Percentiles rank a stretch among this genome's conserved stretches.
These are phyloP conservation scores for Pyrus hybrid DNA, from an alignment of 331 rosid genomes.

Conservation along the genomic window DNA sequence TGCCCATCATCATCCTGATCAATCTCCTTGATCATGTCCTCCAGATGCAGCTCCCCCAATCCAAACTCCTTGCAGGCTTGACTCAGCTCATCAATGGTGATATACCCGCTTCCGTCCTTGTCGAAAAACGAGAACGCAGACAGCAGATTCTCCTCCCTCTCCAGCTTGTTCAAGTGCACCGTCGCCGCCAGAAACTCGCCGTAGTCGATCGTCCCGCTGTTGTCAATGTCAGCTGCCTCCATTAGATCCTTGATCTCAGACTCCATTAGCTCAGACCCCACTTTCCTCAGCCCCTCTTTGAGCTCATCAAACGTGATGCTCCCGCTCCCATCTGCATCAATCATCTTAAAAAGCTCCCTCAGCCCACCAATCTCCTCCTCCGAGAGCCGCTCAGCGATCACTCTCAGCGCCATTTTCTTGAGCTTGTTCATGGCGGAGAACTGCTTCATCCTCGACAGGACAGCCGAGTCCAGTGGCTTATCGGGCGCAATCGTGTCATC, in stretches of 20 bases:
- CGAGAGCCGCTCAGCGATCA: constrained; percentile 40
- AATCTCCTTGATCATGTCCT: constrained; percentile 40
- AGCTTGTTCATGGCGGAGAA: constrained; percentile 49
- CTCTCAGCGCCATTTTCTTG: constrained; percentile 40
- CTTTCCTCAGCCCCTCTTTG: constrained; percentile 34
- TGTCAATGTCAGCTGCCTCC: constrained; percentile 44
- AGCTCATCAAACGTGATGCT: constrained; percentile 43
- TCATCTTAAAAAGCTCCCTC: constrained; percentile 42
- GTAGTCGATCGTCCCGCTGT: constrained; percentile 36
- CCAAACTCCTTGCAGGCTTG: constrained; percentile 42
- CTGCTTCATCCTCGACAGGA: constrained; percentile 34
- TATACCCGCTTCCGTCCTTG: constrained; percentile 42
- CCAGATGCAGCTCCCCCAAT: constrained; percentile 36
- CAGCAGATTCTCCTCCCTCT: constrained; percentile 38
- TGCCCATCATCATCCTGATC: constrained; percentile 45
- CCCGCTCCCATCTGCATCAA: constrained; percentile 43
- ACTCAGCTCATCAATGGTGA: constrained; percentile 41
- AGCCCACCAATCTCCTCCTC: constrained; percentile 48
- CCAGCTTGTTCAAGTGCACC: constrained; percentile 42
- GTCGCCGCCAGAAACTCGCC: constrained; percentile 50
- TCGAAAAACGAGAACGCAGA: constrained; percentile 41
- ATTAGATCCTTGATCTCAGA: constrained; percentile 42
- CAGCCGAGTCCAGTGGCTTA: constrained; percentile 43
- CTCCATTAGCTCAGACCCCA: constrained; percentile 49
- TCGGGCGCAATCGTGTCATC: constrained; percentile 39